Evolutionary conservation across 176 grass and related monocot species (phyloP), one percentile per base, ranked within the genome.

Genomic region (Saccharum officinarum): DNA sequence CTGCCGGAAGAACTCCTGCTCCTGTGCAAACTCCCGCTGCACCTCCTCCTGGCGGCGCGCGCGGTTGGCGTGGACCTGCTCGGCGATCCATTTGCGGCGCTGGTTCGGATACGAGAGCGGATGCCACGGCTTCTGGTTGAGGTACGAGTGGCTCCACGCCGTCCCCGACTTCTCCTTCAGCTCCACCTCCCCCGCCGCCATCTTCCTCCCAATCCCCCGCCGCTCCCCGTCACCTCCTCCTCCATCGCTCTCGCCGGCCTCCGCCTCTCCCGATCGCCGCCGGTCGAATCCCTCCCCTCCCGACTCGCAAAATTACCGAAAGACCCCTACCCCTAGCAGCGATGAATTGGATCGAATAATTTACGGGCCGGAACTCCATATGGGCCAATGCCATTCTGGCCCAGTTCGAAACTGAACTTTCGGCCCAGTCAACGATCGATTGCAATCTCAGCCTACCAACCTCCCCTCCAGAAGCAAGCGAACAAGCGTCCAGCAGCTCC

Each of bases 51-150:
- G 80, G 13, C 93, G 92, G 84, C 84, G 88, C 14, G 38, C 68
- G 80, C 55, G 93, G 49, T 90, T 90, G 75, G 88, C 72, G 76
- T 91, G 83, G 74, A 89, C 79, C 86, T 99, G 97, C 88, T 99
- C 97, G 88, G 94, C 97, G 88, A 99, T 99, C 97, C 97, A 96
- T 84, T 92, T 99, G 75, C 97, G 97, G 15, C 97, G 97, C 86
- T 96, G 97, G 84, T 99, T 99, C 23, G 94, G 97, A 72, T 99
- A 99, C 6, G 97, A 96, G 44, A 99, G 93, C 22, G 92, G 94
- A 31, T 96, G 97, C 97, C 97, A 94, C 28, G 93, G 97, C 82
- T 99, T 96, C 94, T 99, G 97, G 88, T 96, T 99, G 69, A 96
- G 88, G 82, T 82, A 99, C 74, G 86, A 89, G 86, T 99, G 97